These are phyloP conservation scores for Citrus unshiu DNA, from an alignment of 345 rosid species.

Conservation along the genomic window DNA sequence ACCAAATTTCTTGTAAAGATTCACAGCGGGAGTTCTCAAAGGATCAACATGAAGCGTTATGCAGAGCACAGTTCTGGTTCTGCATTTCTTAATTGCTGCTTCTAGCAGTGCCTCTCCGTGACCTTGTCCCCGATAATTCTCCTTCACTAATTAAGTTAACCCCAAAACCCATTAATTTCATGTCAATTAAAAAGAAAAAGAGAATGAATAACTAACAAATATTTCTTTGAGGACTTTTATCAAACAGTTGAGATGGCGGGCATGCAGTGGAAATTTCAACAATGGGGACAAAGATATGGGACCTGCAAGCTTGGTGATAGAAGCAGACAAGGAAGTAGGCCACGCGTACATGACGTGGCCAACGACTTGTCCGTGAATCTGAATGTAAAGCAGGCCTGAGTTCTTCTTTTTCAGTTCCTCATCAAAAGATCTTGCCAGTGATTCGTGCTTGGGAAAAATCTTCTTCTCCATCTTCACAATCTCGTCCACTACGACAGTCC, in stretches of 20 bases:
- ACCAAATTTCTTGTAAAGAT: slow-evolving; percentile 67
- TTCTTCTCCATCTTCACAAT: slow-evolving; percentile 71
- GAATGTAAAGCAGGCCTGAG: slow-evolving; percentile 58
- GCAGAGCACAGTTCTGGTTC: slow-evolving; percentile 59
- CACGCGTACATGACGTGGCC: slow-evolving; percentile 74
- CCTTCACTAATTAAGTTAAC: slow-evolving; percentile 50
- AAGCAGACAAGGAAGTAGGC: slow-evolving; percentile 71
- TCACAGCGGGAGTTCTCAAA: slow-evolving; percentile 55
- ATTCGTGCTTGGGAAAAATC: slow-evolving; percentile 80
- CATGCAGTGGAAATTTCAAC: neutral
- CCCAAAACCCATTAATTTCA: no score
- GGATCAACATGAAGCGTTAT: slow-evolving; percentile 82
- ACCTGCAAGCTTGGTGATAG: slow-evolving; percentile 86
- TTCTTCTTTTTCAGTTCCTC: slow-evolving; percentile 69
- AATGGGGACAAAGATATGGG: neutral
- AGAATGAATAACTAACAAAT: no score
- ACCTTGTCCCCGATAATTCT: slow-evolving; percentile 58
- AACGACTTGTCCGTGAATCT: slow-evolving; percentile 38
- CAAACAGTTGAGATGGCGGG: no score
- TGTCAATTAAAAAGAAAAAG: no score
- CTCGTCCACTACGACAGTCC: slow-evolving; percentile 43
- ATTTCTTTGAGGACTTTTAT: no score
- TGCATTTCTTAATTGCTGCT: slow-evolving; percentile 67
- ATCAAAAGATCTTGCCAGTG: slow-evolving; percentile 60
- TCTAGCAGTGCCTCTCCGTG: slow-evolving; percentile 65